Conservation (phyloP, 2,329 filamentous ascomycete species). For the Trichoderma koningii region DNA sequence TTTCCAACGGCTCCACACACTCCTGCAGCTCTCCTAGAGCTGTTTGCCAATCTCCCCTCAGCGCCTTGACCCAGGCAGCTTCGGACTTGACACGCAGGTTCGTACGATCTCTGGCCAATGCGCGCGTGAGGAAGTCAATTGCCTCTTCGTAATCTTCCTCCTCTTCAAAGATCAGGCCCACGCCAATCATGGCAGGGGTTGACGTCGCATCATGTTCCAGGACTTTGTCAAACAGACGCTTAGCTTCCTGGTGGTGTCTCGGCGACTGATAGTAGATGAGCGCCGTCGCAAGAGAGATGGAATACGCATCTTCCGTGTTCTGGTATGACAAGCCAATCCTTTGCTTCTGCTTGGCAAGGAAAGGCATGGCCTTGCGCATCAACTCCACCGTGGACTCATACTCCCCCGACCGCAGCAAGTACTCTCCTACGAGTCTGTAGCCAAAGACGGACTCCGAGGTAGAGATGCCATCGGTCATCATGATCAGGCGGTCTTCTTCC, state of each 20-base stretch:
- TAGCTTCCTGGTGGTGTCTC: slow-evolving; percentile 85
- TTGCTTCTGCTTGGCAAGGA: slow-evolving; percentile 60
- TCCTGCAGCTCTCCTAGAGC: slow-evolving; percentile 71
- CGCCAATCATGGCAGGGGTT: slow-evolving; percentile 80
- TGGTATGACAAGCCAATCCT: slow-evolving; percentile 70
- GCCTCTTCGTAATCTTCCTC: slow-evolving; percentile 86
- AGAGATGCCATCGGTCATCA: slow-evolving; percentile 75
- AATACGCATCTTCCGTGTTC: slow-evolving; percentile 73
- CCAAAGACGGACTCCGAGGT: slow-evolving; percentile 73
- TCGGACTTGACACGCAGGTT: slow-evolving; percentile 84
- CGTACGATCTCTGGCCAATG: slow-evolving; percentile 68
- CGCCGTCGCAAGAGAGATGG: slow-evolving; percentile 78
- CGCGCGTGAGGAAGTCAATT: slow-evolving; percentile 75
- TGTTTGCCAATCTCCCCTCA: slow-evolving; percentile 71
- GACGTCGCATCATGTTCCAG: slow-evolving; percentile 73
- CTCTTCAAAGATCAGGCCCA: slow-evolving; percentile 90
- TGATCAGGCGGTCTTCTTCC: slow-evolving; percentile 75
- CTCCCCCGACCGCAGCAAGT: slow-evolving; percentile 83
- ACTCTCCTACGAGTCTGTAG: slow-evolving; percentile 79
- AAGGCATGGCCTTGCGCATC: slow-evolving; percentile 70
- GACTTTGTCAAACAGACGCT: slow-evolving; percentile 79
- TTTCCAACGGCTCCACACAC: slow-evolving; percentile 66
- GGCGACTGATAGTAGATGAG: slow-evolving; percentile 89
- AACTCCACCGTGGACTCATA: slow-evolving; percentile 79
- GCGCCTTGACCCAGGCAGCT: slow-evolving; percentile 86